Evolutionary conservation across 2,329 filamentous ascomycete species (phyloP).

Genomic region (Colletotrichum cereale): DNA sequence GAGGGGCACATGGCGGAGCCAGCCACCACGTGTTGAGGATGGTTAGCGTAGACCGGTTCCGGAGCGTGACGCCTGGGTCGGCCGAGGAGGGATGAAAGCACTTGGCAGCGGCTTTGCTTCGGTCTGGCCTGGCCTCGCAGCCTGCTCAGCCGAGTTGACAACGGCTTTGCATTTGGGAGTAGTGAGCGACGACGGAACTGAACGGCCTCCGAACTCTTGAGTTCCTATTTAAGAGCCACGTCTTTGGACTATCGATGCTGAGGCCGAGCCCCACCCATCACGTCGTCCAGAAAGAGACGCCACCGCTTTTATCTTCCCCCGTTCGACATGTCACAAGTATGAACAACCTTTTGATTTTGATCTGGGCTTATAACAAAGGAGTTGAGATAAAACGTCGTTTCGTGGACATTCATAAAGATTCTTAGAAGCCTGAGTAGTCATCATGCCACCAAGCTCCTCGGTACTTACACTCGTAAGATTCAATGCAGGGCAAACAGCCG

Average conservation of each 20-base stretch:
- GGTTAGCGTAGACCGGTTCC: background rate
- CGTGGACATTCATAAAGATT: background rate
- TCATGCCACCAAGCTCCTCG: no score
- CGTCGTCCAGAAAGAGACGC: background rate
- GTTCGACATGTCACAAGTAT: no score
- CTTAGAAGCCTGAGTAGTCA: no score
- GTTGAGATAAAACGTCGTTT: background rate
- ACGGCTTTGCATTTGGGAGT: background rate
- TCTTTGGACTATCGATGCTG: background rate
- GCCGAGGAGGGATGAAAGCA: no score
- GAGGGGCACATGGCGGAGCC: background rate
- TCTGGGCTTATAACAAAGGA: background rate
- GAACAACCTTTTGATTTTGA: background rate
- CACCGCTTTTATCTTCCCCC: background rate
- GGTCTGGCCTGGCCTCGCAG: background rate
- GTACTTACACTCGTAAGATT: background rate
- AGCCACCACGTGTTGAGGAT: background rate
- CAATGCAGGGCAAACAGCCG: conserved; percentile 23
- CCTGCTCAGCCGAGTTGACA: background rate
- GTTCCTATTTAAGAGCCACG: background rate
- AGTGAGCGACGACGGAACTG: background rate
- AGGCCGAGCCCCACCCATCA: background rate
- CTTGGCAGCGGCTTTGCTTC: background rate
- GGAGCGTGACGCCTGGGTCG: background rate
- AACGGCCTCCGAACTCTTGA: background rate